A percentile compares a stretch with the other conserved stretches of the same genome.
Conservation (phyloP, 805 yeast genomes). For the Grigorovia transvaalensis region DNA sequence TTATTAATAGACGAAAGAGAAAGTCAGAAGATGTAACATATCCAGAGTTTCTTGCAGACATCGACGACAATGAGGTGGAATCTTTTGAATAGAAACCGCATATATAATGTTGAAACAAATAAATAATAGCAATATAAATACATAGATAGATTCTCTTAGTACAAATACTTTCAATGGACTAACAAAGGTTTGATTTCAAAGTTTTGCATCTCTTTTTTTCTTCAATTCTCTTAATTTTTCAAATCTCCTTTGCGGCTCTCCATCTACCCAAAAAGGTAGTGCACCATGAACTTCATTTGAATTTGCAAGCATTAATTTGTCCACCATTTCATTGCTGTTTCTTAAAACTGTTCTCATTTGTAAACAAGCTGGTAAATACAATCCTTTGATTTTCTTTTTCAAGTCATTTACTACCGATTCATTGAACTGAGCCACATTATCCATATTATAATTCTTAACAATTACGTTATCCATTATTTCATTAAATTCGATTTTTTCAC, state of each 20-base stretch:
- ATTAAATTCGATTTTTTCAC: conserved; percentile 53
- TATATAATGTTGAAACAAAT: too few species aligned
- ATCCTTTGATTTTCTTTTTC: conserved; percentile 24
- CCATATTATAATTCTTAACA: conserved; percentile 42
- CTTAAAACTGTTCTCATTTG: conserved; percentile 35
- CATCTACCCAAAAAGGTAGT: conserved; percentile 56
- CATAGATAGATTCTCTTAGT: too few species aligned
- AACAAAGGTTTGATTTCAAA: background rate
- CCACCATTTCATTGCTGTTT: conserved; percentile 16
- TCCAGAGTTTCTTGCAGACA: background rate
- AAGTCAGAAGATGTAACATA: background rate
- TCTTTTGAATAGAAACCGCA: too few species aligned
- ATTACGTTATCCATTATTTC: conserved; percentile 54
- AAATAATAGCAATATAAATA: too few species aligned
- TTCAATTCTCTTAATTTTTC: conserved; percentile 38
- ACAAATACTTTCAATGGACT: background rate
- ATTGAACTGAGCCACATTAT: conserved; percentile 37
- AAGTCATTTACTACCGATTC: conserved; percentile 33
- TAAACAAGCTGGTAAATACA: conserved; percentile 34
- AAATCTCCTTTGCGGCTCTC: conserved; percentile 65
- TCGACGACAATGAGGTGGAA: too few species aligned
- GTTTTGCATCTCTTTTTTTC: conserved; percentile 29
- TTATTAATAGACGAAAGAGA: conserved; percentile 25
- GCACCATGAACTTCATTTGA: conserved; percentile 62
- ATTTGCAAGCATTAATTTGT: conserved; percentile 38